These are phyloP conservation scores for Stephanodiscus minutulus DNA, from an alignment of 108 stramenopile species.

Conservation along the genomic window DNA sequence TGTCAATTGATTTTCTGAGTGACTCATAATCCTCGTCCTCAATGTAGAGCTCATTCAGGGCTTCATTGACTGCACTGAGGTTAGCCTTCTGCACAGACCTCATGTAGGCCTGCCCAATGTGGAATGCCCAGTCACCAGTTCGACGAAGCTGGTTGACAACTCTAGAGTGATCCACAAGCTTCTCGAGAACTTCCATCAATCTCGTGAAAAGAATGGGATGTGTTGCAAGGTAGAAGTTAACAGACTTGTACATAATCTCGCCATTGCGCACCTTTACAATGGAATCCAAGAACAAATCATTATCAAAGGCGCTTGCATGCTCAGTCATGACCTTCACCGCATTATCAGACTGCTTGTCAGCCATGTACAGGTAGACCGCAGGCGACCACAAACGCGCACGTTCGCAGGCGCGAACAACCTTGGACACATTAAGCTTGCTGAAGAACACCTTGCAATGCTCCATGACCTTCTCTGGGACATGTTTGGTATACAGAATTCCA, in stretches of 20 bases:
- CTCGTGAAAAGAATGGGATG: conserved; percentile 92
- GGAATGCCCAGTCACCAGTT: conserved; percentile 93
- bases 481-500: conserved; percentile 98
- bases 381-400: conserved; percentile 95
- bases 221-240: conserved; percentile 91
- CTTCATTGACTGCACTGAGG: conserved; percentile 98
- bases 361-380: conserved; percentile 97
- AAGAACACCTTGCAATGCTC: conserved; percentile 99
- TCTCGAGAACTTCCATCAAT: conserved; percentile 94
- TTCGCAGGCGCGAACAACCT: conserved; percentile 98
- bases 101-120: conserved; percentile 93
- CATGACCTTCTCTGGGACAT: conserved; percentile 98
- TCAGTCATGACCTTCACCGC: conserved; percentile 99
- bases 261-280: conserved; percentile 96
- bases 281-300: conserved; percentile 96
- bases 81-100: conserved; percentile 96
- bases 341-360: conserved; percentile 96
- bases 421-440: conserved; percentile 96
- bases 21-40: conserved; percentile 98
- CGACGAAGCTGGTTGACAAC: conserved; percentile 96
- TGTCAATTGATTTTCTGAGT: conserved; percentile 94
- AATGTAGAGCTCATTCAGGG: conserved; percentile 96
- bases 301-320: conserved; percentile 89
- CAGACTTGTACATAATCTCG: conserved; percentile 98
- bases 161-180: conserved; percentile 94